These are phyloP conservation scores for Hanseniaspora valbyensis DNA, from an alignment of 805 yeast genomes.

Conservation along the genomic window DNA sequence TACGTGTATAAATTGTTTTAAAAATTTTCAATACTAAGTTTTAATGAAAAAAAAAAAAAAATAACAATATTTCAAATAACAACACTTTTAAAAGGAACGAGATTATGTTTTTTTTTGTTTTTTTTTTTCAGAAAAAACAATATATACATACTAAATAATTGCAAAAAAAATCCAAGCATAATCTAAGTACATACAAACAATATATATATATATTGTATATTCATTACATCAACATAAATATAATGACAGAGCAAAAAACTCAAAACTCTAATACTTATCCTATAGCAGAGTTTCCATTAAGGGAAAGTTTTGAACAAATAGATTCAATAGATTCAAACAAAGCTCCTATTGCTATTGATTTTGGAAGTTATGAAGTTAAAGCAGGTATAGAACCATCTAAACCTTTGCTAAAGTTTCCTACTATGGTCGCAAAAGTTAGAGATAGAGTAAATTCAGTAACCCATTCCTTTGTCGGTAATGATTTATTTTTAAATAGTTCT, in stretches of 20 bases:
- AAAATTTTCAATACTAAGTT: no score
- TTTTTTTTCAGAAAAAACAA: no score
- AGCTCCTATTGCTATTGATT: constrained; percentile 77
- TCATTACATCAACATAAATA: no score
- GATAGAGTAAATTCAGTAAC: constrained; percentile 59
- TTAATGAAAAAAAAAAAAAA: no score
- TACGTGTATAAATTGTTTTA: no score
- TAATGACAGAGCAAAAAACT: not conserved
- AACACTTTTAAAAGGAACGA: no score
- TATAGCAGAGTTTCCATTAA: not conserved
- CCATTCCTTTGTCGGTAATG: constrained; percentile 72
- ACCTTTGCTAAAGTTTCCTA: constrained; percentile 48
- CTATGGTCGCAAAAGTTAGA: constrained; percentile 58
- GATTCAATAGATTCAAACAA: constrained; percentile 18
- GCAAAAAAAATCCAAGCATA: no score
- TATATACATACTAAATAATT: no score
- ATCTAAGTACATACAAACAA: no score
- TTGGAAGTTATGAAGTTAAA: constrained; percentile 56
- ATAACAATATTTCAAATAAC: no score
- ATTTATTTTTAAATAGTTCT: constrained; percentile 58
- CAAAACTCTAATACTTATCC: not conserved
- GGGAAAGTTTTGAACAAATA: not conserved
- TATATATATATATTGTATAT: no score
- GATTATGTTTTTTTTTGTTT: no score
- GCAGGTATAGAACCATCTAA: constrained; percentile 43